phyloP scores from a whole-genome alignment of 768 basidiomycete species.

The Lactarius vividus region DNA sequence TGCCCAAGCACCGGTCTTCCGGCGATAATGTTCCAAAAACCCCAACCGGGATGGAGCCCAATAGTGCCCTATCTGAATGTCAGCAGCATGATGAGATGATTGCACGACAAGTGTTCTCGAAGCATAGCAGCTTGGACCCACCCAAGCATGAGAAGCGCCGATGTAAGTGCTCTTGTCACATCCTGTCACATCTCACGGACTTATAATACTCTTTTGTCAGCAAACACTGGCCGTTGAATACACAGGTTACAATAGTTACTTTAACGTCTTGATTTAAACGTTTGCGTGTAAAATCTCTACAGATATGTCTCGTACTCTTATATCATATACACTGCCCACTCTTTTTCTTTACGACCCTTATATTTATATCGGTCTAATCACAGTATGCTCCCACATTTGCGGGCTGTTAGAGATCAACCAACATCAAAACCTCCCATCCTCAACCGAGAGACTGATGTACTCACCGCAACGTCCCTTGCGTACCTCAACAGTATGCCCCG shows the following conservation, averaged over 20 bases:
- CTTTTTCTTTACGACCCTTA: background rate
- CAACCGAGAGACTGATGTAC: conserved; percentile 33
- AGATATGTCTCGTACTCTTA: background rate
- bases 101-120: conserved; percentile 19
- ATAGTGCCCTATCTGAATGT: background rate
- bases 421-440: conserved; percentile 7
- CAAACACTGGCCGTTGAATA: background rate
- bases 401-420: conserved; percentile 49
- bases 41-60: conserved; percentile 10
- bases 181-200: background rate
- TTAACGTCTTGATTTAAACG: background rate
- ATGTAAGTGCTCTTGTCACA: conserved; percentile 9
- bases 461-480: conserved; percentile 81
- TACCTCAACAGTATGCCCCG: conserved; percentile 78
- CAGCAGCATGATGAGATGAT: conserved; percentile 16
- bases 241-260: background rate
- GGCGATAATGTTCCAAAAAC: background rate
- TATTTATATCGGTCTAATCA: conserved; percentile 43
- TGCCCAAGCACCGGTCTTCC: conserved; percentile 11
- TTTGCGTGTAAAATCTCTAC: background rate
- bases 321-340: background rate
- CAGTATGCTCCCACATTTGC: conserved; percentile 81
- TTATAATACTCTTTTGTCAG: conserved; percentile 9
- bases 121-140: conserved; percentile 16
- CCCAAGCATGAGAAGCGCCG: conserved; percentile 14